A percentile compares a stretch with the other conserved stretches of the same genome.
These are phyloP conservation scores for Podospora fimiseda DNA, from an alignment of 495 filamentous ascomycete species.

Conservation along the genomic window DNA sequence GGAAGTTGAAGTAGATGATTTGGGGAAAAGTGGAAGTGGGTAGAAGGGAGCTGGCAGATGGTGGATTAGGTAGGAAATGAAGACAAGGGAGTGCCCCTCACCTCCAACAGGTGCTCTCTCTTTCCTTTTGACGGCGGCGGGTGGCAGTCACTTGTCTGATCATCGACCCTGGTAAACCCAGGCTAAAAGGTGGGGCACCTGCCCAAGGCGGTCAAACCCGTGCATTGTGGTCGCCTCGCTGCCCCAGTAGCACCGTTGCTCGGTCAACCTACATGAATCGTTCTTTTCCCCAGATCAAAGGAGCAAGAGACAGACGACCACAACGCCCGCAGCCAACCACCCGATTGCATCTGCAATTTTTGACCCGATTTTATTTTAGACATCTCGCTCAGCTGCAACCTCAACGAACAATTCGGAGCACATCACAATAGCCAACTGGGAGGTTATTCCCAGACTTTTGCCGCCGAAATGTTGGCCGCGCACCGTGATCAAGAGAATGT, in stretches of 20 bases:
- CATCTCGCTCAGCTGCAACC: neutral
- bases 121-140: constrained; percentile 25
- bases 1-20: constrained; percentile 13
- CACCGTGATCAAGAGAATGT: constrained; percentile 81
- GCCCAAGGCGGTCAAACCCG: neutral
- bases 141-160: constrained; percentile 27
- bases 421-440: constrained; percentile 8
- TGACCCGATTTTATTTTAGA: neutral
- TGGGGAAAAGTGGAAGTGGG: constrained; percentile 12
- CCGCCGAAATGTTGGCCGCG: constrained; percentile 62
- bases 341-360: too few relatives aligned
- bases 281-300: neutral
- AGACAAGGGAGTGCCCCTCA: constrained; percentile 26
- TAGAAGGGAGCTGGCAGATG: constrained; percentile 16
- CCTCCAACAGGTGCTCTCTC: constrained; percentile 6
- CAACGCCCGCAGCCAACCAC: neutral
- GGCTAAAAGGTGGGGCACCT: constrained; percentile 24
- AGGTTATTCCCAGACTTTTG: constrained; percentile 9
- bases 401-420: neutral
- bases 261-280: constrained; percentile 17
- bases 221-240: too few relatives aligned
- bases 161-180: constrained; percentile 9
- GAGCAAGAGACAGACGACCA: constrained; percentile 1
- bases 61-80: constrained; percentile 24
- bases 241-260: constrained; percentile 18